A percentile compares a stretch with the other conserved stretches of the same genome.
Evolutionary conservation across 208 protist species (phyloP).

Genomic region (Leishmania tropica): DNA sequence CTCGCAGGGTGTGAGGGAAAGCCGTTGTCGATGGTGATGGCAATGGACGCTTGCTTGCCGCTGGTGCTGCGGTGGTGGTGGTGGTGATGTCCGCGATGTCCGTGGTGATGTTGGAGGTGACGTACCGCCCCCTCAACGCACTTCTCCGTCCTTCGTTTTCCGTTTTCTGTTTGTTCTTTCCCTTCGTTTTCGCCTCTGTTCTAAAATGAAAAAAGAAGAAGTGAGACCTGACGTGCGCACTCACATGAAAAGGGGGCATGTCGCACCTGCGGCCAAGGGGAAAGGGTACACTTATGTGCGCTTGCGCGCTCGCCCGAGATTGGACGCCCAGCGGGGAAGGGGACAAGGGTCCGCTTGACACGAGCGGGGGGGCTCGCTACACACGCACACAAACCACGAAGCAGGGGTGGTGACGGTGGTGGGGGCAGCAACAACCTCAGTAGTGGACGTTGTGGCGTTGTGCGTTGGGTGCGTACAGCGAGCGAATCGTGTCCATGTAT

Average conservation of each 20-base stretch:
- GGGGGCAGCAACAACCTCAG: background rate
- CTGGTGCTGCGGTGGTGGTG: too few species aligned
- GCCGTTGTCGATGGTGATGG: background rate
- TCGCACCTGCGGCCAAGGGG: too few species aligned
- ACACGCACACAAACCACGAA: background rate
- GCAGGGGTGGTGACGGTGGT: background rate
- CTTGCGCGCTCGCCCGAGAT: background rate
- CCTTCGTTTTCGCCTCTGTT: background rate
- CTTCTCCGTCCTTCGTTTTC: conserved; percentile 12
- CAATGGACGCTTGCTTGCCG: too few species aligned
- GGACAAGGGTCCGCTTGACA: background rate
- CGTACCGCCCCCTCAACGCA: background rate
- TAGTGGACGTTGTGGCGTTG: background rate
- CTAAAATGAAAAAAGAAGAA: too few species aligned
- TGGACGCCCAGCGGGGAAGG: too few species aligned
- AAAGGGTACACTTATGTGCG: background rate
- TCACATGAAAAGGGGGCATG: background rate
- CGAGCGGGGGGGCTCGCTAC: background rate
- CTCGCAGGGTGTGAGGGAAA: too few species aligned
- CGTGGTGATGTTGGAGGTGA: background rate
- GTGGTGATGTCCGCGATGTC: too few species aligned
- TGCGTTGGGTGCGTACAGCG: background rate
- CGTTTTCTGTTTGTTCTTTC: conserved; percentile 1
- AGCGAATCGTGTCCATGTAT: background rate
- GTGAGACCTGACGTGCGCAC: too few species aligned